These are phyloP conservation scores for Aspergillus cavernicola DNA, from an alignment of 495 filamentous ascomycete genomes.

Conservation along the genomic window DNA sequence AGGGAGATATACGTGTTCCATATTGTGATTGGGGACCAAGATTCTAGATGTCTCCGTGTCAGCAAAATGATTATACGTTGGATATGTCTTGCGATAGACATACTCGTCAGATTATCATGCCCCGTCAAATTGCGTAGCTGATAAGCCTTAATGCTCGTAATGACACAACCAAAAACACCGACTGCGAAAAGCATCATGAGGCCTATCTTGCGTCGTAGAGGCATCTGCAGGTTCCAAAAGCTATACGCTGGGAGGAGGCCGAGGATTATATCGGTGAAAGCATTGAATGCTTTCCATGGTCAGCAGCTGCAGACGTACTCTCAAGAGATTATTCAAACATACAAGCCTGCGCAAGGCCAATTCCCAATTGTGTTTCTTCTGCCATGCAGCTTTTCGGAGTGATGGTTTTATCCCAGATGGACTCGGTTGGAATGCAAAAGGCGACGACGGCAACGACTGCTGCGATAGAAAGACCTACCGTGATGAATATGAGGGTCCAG, in stretches of 20 bases:
- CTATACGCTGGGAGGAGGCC: background rate
- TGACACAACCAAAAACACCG: background rate
- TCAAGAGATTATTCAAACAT: background rate
- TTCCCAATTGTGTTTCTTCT: background rate
- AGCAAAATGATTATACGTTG: background rate
- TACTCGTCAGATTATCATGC: slow-evolving; percentile 1
- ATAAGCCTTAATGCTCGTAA: slow-evolving; percentile 2
- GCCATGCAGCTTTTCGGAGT: background rate
- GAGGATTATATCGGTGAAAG: slow-evolving; percentile 1
- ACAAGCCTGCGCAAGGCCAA: slow-evolving; percentile 5
- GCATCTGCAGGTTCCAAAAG: background rate
- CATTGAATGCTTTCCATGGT: background rate
- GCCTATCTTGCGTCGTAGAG: background rate
- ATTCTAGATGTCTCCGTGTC: background rate
- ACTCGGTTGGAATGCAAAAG: background rate
- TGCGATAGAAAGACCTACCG: background rate
- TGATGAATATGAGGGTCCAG: background rate
- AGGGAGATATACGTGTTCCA: slow-evolving; percentile 1
- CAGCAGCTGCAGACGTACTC: background rate
- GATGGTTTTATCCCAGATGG: background rate
- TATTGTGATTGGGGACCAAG: slow-evolving; percentile 4
- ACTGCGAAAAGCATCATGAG: slow-evolving; percentile 1
- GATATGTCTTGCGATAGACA: background rate
- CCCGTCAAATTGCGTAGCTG: background rate
- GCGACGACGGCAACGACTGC: background rate